phyloP scores from a whole-genome alignment of 176 grass and related monocot species.

The Miscanthus lutarioriparius region DNA sequence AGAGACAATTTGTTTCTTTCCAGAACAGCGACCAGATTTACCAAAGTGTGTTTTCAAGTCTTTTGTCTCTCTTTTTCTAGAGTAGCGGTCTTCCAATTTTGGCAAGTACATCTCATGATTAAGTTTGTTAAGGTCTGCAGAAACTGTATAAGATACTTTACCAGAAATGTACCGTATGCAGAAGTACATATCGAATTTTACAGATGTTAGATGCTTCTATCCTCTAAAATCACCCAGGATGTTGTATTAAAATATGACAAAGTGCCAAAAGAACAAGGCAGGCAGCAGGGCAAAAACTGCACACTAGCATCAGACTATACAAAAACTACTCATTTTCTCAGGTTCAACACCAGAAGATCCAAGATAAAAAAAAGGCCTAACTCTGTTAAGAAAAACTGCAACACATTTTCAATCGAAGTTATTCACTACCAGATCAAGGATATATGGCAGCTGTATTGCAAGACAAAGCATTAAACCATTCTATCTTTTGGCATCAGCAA shows the following conservation, averaged over 20 bases:
- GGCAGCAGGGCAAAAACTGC: neutral
- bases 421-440: neutral
- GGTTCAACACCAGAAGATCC: neutral
- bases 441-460: neutral
- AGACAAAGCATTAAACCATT: constrained; percentile 6
- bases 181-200: neutral
- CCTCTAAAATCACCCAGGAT: neutral
- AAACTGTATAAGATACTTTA: neutral
- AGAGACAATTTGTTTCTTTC: neutral
- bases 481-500: constrained; percentile 17
- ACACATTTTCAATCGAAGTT: neutral
- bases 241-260: constrained; percentile 3
- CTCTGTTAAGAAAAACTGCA: neutral
- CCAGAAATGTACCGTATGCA: neutral
- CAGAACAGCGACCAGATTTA: neutral
- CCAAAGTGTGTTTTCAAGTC: neutral
- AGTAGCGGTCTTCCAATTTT: neutral
- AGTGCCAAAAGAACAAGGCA: constrained; percentile 1
- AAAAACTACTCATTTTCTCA: neutral
- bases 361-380: neutral
- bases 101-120: constrained; percentile 4
- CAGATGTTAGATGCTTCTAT: neutral
- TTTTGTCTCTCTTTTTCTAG: neutral
- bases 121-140: neutral
- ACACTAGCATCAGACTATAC: neutral